Evolutionary conservation across 179 eudicot species (phyloP), one percentile per base, ranked within the genome.

Genomic region (Actinidia polygama): DNA sequence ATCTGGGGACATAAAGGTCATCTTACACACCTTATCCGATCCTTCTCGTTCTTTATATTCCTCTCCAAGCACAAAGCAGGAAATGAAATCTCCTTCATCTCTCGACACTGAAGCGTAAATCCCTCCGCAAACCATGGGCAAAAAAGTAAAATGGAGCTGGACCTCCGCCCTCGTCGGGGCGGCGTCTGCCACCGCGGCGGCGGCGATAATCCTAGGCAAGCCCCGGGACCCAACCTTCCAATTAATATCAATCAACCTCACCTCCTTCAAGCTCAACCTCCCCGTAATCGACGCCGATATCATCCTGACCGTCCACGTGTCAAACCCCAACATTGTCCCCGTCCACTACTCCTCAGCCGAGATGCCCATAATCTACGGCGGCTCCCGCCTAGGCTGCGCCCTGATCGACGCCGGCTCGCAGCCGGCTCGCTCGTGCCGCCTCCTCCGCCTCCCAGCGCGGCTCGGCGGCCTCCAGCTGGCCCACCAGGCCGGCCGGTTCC

Each of bases 241-340:
- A 57, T 81, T 96, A 10, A 84, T 95, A 40, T 90, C 96, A 68
- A 89, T 94, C 75, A 89, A 80, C 71, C 84, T 94, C 77, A 94
- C 92, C 23, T 88, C 98, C 77, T 84, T 93, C 89, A 88, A 88
- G 76, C 90, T 93, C 83, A 92, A 90, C 72, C 81, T 94, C 66
- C 98, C 99, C 0, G 80, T 80, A 21, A 75, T 94, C 12, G 98
- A 95, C 81, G 92, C 94, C 14, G 98, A 93, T 61, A 75, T 95
- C 3, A 87, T 87, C 85, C 88, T 96, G 15, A 96, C 96, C 86
- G 89, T 96, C 73, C 98, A 96, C 89, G 93, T 95, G 88, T 90
- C 93, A 85, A 96, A 96, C 88, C 99, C 99, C 26, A 96, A 96
- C 90, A 79, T 89, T 84, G 92, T 85, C 40, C 91, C 98, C 76